phyloP scores from a whole-genome alignment of 768 basidiomycete species.

The Suillus variegatus region DNA sequence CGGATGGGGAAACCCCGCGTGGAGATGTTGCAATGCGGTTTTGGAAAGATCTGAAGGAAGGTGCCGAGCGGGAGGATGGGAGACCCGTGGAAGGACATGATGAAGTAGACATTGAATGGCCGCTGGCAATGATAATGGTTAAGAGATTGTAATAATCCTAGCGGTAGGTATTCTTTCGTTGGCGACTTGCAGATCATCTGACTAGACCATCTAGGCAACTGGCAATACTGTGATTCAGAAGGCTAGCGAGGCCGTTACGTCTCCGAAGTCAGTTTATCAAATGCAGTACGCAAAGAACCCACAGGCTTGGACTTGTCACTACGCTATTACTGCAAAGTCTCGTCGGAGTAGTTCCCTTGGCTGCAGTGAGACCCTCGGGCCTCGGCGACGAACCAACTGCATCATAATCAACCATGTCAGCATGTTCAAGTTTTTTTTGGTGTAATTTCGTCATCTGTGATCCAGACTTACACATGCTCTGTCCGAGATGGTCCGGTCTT shows the following conservation, averaged over 20 bases:
- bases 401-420: not conserved
- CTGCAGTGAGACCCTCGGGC: not conserved
- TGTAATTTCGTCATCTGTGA: too few species aligned
- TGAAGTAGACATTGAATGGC: slow-evolving; percentile 29
- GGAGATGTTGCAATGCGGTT: slow-evolving; percentile 70
- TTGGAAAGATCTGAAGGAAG: slow-evolving; percentile 53
- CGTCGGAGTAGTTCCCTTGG: not conserved
- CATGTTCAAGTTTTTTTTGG: too few species aligned
- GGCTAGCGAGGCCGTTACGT: not conserved
- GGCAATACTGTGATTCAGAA: not conserved
- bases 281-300: too few species aligned
- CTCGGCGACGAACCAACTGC: not conserved
- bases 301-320: not conserved
- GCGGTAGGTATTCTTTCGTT: not conserved
- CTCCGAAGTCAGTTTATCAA: too few species aligned
- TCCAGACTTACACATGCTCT: too few species aligned
- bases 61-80: slow-evolving; percentile 27
- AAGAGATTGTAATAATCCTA: slow-evolving; percentile 6
- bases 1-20: slow-evolving; percentile 47
- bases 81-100: slow-evolving; percentile 23
- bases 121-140: slow-evolving; percentile 31
- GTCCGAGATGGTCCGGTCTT: too few species aligned
- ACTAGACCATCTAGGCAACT: not conserved
- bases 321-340: too few species aligned
- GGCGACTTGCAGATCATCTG: not conserved